Evolutionary conservation across 1,284 basidiomycete genomes (phyloP).

Genomic region (Cutaneotrichosporon curvatum): DNA sequence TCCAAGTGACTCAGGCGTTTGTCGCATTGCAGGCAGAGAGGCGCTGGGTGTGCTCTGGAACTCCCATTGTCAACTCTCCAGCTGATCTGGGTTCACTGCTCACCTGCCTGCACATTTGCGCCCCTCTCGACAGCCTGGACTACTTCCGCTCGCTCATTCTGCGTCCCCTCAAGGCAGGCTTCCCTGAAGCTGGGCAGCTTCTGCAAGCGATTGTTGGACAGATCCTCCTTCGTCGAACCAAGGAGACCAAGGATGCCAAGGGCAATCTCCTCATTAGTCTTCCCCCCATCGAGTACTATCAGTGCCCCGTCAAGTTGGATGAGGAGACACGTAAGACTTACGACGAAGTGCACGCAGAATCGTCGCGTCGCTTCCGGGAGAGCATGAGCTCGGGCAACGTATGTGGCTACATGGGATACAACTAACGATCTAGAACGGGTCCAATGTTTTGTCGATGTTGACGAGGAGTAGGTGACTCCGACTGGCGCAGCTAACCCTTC

Average conservation of each 20-base stretch:
- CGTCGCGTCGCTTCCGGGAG: slow-evolving; percentile 57
- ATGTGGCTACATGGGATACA: not conserved
- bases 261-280: slow-evolving; percentile 66
- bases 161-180: slow-evolving; percentile 62
- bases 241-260: slow-evolving; percentile 72
- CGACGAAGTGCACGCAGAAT: slow-evolving; percentile 62
- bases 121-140: slow-evolving; percentile 69
- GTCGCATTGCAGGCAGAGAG: slow-evolving; percentile 62
- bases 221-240: slow-evolving; percentile 74
- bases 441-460: slow-evolving; percentile 68
- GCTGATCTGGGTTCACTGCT: slow-evolving; percentile 75
- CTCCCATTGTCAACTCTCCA: slow-evolving; percentile 82
- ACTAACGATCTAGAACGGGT: slow-evolving; percentile 35
- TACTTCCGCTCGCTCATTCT: slow-evolving; percentile 69
- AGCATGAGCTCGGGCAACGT: slow-evolving; percentile 48
- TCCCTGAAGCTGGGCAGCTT: slow-evolving; percentile 59
- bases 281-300: slow-evolving; percentile 56
- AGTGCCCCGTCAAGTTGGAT: slow-evolving; percentile 56
- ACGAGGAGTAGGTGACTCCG: slow-evolving; percentile 56
- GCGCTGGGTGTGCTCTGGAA: slow-evolving; percentile 58
- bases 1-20: slow-evolving; percentile 59
- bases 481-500: slow-evolving; percentile 7
- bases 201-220: slow-evolving; percentile 79
- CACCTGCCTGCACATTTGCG: slow-evolving; percentile 70
- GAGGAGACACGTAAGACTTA: slow-evolving; percentile 64